phyloP scores from a whole-genome alignment of 139 green algal genomes.

The Micractinium sp. region DNA sequence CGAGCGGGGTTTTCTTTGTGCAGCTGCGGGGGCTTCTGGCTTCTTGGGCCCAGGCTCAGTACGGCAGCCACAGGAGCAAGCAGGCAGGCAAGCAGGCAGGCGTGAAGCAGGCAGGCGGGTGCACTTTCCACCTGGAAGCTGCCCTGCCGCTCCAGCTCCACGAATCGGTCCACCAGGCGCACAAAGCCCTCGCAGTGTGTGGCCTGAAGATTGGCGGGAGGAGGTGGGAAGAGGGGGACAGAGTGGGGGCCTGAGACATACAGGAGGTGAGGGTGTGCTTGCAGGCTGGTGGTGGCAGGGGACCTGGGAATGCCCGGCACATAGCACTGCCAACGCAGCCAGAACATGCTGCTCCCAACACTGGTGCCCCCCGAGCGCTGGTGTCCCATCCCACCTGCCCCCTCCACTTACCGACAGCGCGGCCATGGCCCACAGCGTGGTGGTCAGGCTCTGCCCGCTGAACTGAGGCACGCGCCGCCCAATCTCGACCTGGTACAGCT shows the following conservation, averaged over 20 bases:
- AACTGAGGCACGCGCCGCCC: slow-evolving; percentile 30
- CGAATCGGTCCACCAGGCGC: slow-evolving; percentile 45
- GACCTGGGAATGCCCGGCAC: neutral
- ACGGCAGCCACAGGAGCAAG: neutral
- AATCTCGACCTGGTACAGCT: slow-evolving; percentile 31
- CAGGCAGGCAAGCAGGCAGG: neutral
- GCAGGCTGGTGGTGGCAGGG: neutral
- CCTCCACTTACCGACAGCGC: slow-evolving; percentile 37
- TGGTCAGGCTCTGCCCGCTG: slow-evolving; percentile 44
- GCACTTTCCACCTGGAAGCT: neutral
- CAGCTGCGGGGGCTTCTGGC: neutral
- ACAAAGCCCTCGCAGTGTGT: slow-evolving; percentile 45
- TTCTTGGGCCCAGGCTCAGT: too few relatives aligned
- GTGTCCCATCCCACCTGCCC: neutral
- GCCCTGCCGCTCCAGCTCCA: slow-evolving; percentile 22
- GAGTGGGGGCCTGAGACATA: neutral
- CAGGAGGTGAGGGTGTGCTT: neutral
- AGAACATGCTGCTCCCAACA: too few relatives aligned
- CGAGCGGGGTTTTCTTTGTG: neutral
- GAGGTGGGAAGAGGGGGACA: neutral
- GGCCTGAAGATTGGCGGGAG: slow-evolving; percentile 2
- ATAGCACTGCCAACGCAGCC: too few relatives aligned
- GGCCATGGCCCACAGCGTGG: slow-evolving; percentile 56
- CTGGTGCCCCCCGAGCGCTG: too few relatives aligned
- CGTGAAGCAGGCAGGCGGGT: neutral